These are phyloP conservation scores for Calonectria pseudoreteaudii DNA, from an alignment of 2,329 filamentous ascomycete species.

Conservation along the genomic window DNA sequence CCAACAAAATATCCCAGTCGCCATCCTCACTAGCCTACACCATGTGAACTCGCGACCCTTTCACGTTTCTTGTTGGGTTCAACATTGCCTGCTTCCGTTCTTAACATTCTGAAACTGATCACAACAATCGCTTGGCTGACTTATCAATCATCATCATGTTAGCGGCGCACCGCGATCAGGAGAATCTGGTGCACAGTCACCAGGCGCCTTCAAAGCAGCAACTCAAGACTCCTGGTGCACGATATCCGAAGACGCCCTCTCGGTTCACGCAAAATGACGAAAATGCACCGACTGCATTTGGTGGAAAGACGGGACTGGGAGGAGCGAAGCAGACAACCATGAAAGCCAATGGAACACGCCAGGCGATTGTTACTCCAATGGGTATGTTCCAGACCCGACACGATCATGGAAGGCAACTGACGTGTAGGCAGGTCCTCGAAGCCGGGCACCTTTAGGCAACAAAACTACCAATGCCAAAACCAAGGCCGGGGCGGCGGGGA, in stretches of 20 bases:
- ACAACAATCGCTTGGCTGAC: neutral
- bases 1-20: constrained; percentile 39
- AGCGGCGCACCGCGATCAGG: constrained; percentile 84
- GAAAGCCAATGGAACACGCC: constrained; percentile 61
- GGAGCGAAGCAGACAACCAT: constrained; percentile 66
- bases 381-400: constrained; percentile 64
- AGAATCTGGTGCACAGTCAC: constrained; percentile 84
- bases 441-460: constrained; percentile 85
- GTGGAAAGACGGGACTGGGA: constrained; percentile 57
- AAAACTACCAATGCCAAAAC: constrained; percentile 97
- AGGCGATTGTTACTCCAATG: constrained; percentile 80
- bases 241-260: constrained; percentile 85
- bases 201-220: constrained; percentile 81
- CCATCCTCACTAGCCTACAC: neutral
- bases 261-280: constrained; percentile 85
- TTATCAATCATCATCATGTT: constrained; percentile 66
- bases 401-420: constrained; percentile 22
- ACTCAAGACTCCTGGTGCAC: constrained; percentile 83
- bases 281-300: constrained; percentile 68
- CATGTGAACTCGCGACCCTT: constrained; percentile 15
- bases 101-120: constrained; percentile 25
- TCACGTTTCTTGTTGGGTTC: constrained; percentile 18
- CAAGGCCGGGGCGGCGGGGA: constrained; percentile 73
- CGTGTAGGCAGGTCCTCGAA: constrained; percentile 56
- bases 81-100: constrained; percentile 12